These are phyloP conservation scores for Penicillium sp. DNA, from an alignment of 2,329 filamentous ascomycete genomes.

Conservation along the genomic window DNA sequence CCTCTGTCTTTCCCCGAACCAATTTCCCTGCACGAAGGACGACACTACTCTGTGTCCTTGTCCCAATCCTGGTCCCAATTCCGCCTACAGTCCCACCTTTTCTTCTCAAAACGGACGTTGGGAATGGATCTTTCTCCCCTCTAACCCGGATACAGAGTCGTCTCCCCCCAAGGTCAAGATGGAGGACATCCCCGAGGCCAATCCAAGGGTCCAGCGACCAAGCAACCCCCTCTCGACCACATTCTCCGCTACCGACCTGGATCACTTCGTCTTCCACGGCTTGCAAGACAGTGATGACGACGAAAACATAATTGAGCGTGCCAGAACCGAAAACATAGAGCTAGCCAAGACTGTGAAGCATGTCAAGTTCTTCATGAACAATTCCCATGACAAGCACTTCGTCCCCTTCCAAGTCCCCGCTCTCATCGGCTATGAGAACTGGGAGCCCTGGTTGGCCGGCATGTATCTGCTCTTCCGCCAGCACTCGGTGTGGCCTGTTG, in stretches of 20 bases:
- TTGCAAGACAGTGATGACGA: not conserved
- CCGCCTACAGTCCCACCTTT: not conserved
- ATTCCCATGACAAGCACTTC: conserved; percentile 2
- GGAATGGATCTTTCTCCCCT: not conserved
- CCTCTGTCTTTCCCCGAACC: not conserved
- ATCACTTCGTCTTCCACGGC: not conserved
- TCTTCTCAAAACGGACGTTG: not conserved
- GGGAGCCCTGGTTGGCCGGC: not conserved
- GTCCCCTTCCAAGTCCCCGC: not conserved
- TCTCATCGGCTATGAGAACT: conserved; percentile 3
- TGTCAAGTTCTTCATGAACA: conserved; percentile 6
- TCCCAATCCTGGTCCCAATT: not conserved
- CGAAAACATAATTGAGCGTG: no score
- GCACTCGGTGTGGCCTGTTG: conserved; percentile 7
- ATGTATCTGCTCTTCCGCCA: conserved; percentile 7
- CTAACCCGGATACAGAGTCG: not conserved
- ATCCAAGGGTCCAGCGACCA: not conserved
- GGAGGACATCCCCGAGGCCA: not conserved
- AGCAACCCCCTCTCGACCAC: not conserved
- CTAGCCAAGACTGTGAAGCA: not conserved
- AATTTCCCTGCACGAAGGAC: not conserved
- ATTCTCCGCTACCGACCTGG: not conserved
- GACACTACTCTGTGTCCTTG: not conserved
- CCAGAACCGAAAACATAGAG: no score
- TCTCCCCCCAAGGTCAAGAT: not conserved